A percentile compares a stretch with the other conserved stretches of the same genome.
Conservation (phyloP, 805 yeast genomes). For the Zygotorulaspora danielsina region DNA sequence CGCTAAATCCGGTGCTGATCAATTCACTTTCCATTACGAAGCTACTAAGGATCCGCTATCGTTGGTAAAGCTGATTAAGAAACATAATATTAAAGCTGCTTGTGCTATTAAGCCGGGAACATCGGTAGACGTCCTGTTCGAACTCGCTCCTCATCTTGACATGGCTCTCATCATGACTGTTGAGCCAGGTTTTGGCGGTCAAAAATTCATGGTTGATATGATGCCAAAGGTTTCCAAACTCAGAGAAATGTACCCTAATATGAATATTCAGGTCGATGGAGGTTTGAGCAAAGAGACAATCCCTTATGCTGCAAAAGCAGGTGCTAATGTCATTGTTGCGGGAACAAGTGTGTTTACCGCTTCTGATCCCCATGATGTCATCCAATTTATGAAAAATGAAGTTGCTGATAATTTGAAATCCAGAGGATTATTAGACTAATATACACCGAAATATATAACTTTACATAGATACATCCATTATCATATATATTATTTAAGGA, state of each 20-base stretch:
- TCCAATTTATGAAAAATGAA: conserved; percentile 57
- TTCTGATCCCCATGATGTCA: conserved; percentile 69
- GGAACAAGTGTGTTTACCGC: conserved; percentile 94
- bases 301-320: conserved; percentile 87
- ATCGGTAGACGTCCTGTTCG: conserved; percentile 73
- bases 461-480: neutral
- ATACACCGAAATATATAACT: conserved; percentile 4
- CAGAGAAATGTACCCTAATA: conserved; percentile 66
- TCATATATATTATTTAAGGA: conserved; percentile 28
- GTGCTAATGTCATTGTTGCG: conserved; percentile 97
- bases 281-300: conserved; percentile 87
- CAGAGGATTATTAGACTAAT: conserved; percentile 38
- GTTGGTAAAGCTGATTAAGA: conserved; percentile 70
- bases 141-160: conserved; percentile 72
- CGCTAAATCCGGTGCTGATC: conserved; percentile 92
- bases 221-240: conserved; percentile 88
- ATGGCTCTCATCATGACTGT: conserved; percentile 98
- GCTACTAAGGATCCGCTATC: conserved; percentile 75
- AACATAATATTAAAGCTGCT: conserved; percentile 85
- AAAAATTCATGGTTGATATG: conserved; percentile 90
- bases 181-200: conserved; percentile 99
- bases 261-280: conserved; percentile 95
- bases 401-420: conserved; percentile 49
- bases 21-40: conserved; percentile 94
- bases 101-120: conserved; percentile 95